These are phyloP conservation scores for Pichia terricola DNA, from an alignment of 1,139 yeast genomes.

Conservation along the genomic window DNA sequence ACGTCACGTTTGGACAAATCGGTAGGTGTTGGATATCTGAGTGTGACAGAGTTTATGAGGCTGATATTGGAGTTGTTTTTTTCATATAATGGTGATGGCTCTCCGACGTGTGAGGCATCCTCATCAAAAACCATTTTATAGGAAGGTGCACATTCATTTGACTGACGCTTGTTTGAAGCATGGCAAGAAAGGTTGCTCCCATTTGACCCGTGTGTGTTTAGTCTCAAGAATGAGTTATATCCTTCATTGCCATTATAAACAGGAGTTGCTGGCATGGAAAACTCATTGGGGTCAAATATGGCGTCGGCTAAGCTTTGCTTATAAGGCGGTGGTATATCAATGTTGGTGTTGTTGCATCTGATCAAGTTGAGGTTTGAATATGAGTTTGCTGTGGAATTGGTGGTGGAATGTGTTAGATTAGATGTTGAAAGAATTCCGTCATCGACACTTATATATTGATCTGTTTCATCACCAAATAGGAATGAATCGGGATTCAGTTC, in stretches of 20 bases:
- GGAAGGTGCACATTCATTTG: constrained; percentile 16
- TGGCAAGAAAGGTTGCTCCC: neutral
- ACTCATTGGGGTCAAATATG: constrained; percentile 14
- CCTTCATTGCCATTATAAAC: neutral
- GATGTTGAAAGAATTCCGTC: neutral
- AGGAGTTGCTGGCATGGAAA: constrained; percentile 4
- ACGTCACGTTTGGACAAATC: too few relatives aligned
- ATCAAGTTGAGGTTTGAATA: too few relatives aligned
- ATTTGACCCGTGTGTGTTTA: neutral
- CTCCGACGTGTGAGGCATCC: constrained; percentile 14
- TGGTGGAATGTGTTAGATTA: too few relatives aligned
- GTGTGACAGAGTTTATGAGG: too few relatives aligned
- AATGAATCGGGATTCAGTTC: constrained; percentile 10
- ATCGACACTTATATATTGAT: neutral
- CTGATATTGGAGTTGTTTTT: neutral
- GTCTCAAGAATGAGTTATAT: neutral
- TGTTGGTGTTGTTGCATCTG: neutral
- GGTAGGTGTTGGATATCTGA: too few relatives aligned
- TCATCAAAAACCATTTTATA: constrained; percentile 22
- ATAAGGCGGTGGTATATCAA: constrained; percentile 16
- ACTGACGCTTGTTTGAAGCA: neutral
- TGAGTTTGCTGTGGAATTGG: too few relatives aligned
- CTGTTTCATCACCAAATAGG: constrained; percentile 4
- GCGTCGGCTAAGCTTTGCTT: constrained; percentile 15
- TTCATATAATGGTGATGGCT: constrained; percentile 21